A percentile compares a stretch with the other conserved stretches of the same genome.
phyloP scores from a whole-genome alignment of 73 alveolate species.

The Paramecium caudatum region DNA sequence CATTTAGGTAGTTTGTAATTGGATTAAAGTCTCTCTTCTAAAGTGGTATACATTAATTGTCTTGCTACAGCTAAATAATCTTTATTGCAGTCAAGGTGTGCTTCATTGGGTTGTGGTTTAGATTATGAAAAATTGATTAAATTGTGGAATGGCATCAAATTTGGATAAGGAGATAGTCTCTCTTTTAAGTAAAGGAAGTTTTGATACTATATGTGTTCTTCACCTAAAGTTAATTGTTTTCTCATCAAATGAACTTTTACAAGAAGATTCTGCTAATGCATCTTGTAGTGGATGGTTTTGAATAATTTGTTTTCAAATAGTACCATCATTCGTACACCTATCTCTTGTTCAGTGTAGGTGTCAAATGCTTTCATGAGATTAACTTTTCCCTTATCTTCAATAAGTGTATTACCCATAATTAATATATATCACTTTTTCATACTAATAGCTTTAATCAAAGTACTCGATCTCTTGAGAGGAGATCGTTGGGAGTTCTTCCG shows the following conservation, averaged over 20 bases:
- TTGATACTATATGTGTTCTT: not conserved
- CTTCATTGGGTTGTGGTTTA: not conserved
- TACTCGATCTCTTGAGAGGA: constrained; percentile 56
- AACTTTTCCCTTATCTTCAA: constrained; percentile 24
- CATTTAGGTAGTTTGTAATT: constrained; percentile 52
- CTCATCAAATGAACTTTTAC: constrained; percentile 53
- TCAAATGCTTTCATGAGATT: constrained; percentile 46
- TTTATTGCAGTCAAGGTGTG: not conserved
- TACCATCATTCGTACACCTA: not conserved
- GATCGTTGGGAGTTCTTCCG: constrained; percentile 21
- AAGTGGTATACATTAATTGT: not conserved
- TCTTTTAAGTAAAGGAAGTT: constrained; percentile 11
- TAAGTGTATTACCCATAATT: constrained; percentile 62
- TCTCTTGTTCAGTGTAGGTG: constrained; percentile 14
- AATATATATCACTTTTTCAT: constrained; percentile 6
- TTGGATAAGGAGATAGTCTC: not conserved
- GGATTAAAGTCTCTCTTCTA: constrained; percentile 16
- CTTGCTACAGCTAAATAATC: constrained; percentile 41
- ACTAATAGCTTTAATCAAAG: constrained; percentile 50
- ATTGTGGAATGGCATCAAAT: constrained; percentile 60
- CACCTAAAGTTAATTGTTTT: not conserved
- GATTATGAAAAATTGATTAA: constrained; percentile 6
- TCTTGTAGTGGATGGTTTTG: constrained; percentile 9
- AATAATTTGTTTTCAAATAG: constrained; percentile 56
- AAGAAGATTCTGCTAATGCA: constrained; percentile 1